A percentile compares a stretch with the other conserved stretches of the same genome.
These are phyloP conservation scores for Diutina scorzettiae DNA, from an alignment of 1,139 yeast genomes.

Conservation along the genomic window DNA sequence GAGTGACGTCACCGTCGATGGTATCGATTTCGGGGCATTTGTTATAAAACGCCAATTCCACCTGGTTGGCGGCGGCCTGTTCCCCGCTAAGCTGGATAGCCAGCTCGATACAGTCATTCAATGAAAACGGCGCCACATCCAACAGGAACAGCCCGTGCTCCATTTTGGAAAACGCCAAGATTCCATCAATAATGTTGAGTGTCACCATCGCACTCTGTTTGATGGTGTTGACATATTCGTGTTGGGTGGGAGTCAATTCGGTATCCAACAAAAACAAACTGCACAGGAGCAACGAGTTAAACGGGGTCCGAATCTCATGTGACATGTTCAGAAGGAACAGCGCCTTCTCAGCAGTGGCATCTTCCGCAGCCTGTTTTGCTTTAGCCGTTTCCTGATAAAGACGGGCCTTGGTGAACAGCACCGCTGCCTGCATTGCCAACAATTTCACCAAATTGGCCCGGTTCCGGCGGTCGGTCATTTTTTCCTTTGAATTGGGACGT, in stretches of 20 bases:
- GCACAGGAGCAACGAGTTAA: conserved; percentile 44
- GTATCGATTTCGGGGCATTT: conserved; percentile 28
- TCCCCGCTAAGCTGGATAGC: conserved; percentile 42
- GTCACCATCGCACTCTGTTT: conserved; percentile 42
- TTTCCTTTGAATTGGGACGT: conserved; percentile 9
- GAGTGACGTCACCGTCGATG: conserved; percentile 39
- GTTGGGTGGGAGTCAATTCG: conserved; percentile 31
- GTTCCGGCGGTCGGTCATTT: background rate
- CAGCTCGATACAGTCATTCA: conserved; percentile 40
- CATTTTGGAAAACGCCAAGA: conserved; percentile 42
- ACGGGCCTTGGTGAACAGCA: conserved; percentile 37
- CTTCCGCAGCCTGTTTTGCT: conserved; percentile 46
- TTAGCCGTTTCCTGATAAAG: conserved; percentile 38
- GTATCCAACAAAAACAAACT: conserved; percentile 44
- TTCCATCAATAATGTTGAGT: conserved; percentile 44
- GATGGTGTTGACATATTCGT: conserved; percentile 44
- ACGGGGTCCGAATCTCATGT: conserved; percentile 48
- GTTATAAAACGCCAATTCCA: conserved; percentile 39
- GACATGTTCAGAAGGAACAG: conserved; percentile 51
- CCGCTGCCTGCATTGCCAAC: conserved; percentile 43
- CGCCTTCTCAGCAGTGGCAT: conserved; percentile 48
- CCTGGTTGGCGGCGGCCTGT: conserved; percentile 33
- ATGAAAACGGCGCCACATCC: conserved; percentile 36
- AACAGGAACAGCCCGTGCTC: conserved; percentile 43
- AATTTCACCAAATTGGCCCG: conserved; percentile 20